Evolutionary conservation across 768 basidiomycete species (phyloP).

Genomic region (Lactarius sp.): DNA sequence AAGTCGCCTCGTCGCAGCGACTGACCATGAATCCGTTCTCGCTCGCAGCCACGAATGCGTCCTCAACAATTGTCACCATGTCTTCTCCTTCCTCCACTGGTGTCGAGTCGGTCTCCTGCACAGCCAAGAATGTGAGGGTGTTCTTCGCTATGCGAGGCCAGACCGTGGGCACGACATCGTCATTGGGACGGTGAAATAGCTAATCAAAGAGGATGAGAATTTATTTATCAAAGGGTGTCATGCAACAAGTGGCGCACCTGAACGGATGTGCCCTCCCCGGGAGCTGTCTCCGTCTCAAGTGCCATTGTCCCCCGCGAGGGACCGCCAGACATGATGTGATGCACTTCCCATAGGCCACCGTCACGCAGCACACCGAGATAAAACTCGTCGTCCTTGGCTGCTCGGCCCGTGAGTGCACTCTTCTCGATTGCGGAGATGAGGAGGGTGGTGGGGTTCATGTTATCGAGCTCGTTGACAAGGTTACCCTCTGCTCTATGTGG

Average conservation of each 20-base stretch:
- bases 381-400: constrained; percentile 13
- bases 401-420: constrained; percentile 33
- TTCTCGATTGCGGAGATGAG: constrained; percentile 51
- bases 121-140: constrained; percentile 5
- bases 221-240: not conserved
- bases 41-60: constrained; percentile 44
- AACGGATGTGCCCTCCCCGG: constrained; percentile 44
- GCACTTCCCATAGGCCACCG: constrained; percentile 4
- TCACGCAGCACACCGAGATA: constrained; percentile 14
- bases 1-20: constrained; percentile 32
- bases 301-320: constrained; percentile 59
- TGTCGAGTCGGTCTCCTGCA: not conserved
- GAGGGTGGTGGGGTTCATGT: constrained; percentile 54
- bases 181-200: constrained; percentile 10
- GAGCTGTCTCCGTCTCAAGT: constrained; percentile 39
- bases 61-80: constrained; percentile 26
- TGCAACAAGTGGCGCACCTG: constrained; percentile 35
- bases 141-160: not conserved
- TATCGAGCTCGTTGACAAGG: constrained; percentile 55
- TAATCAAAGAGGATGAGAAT: not conserved
- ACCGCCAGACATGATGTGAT: constrained; percentile 61
- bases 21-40: constrained; percentile 50
- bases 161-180: not conserved
- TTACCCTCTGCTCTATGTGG: constrained; percentile 66
- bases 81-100: constrained; percentile 1